These are phyloP conservation scores for Corylus avellana DNA, from an alignment of 306 rosid species.

Conservation along the genomic window DNA sequence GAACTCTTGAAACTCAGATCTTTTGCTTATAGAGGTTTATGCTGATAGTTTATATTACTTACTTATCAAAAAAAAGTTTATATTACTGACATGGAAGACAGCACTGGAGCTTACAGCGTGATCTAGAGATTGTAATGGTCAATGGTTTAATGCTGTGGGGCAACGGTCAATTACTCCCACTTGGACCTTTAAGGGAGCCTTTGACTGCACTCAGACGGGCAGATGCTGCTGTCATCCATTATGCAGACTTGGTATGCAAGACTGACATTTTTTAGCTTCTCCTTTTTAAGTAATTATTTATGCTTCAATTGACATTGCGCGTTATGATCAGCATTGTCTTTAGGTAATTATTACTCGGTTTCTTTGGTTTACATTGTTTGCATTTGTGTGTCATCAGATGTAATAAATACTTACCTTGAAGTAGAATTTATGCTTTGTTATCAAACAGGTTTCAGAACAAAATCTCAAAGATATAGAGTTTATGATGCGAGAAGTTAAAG, in stretches of 20 bases:
- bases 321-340: neutral
- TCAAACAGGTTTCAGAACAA: conserved; percentile 64
- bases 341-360: neutral
- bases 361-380: neutral
- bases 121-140: conserved; percentile 84
- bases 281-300: conserved; percentile 3
- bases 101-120: conserved; percentile 89
- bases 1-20: neutral
- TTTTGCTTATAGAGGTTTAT: neutral
- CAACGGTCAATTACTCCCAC: conserved; percentile 63
- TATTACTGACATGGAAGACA: conserved; percentile 45
- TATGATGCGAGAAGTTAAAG: conserved; percentile 41
- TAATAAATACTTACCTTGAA: conserved; percentile 2
- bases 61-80: too few relatives aligned
- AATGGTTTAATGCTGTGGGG: conserved; percentile 86
- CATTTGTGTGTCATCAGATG: conserved; percentile 9
- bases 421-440: conserved; percentile 30
- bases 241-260: conserved; percentile 69
- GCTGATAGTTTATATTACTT: conserved; percentile 28
- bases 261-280: neutral
- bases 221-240: conserved; percentile 71
- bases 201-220: conserved; percentile 67
- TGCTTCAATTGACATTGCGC: neutral
- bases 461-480: conserved; percentile 50
- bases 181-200: conserved; percentile 94